These are phyloP conservation scores for Trichophyton simii DNA, from an alignment of 2,329 filamentous ascomycete species.

Conservation along the genomic window DNA sequence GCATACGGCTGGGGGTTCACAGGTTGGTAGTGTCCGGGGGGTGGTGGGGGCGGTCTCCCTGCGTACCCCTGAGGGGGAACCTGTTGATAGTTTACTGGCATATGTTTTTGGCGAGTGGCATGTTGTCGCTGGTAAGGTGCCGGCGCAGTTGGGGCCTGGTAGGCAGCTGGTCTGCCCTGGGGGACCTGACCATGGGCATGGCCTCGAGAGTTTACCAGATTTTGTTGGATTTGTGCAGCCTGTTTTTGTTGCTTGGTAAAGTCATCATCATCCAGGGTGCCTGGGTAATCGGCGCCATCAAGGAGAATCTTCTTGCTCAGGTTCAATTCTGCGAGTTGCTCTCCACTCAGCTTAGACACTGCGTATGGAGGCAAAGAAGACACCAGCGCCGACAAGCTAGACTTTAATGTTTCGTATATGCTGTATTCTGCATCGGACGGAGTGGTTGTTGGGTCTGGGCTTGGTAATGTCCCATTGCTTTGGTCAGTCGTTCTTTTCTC, in stretches of 20 bases:
- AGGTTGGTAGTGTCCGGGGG: slow-evolving; percentile 24
- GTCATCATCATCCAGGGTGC: slow-evolving; percentile 75
- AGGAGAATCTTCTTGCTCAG: slow-evolving; percentile 69
- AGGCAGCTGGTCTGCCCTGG: slow-evolving; percentile 18
- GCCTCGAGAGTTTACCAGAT: slow-evolving; percentile 21
- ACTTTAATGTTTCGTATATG: slow-evolving; percentile 60
- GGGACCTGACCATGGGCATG: slow-evolving; percentile 25
- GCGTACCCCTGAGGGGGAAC: slow-evolving; percentile 21
- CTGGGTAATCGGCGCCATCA: slow-evolving; percentile 59
- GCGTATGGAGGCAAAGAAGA: slow-evolving; percentile 69
- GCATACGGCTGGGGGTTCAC: slow-evolving; percentile 20
- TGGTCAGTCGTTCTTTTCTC: slow-evolving; percentile 8
- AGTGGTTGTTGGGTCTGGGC: slow-evolving; percentile 20
- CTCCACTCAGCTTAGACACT: slow-evolving; percentile 72
- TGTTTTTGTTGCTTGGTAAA: slow-evolving; percentile 41
- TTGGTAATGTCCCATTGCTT: slow-evolving; percentile 21
- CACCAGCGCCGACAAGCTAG: slow-evolving; percentile 61
- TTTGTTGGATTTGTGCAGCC: slow-evolving; percentile 20
- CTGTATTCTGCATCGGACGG: slow-evolving; percentile 46
- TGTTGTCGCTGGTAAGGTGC: slow-evolving; percentile 20
- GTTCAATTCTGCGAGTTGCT: slow-evolving; percentile 69
- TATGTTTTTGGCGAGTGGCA: slow-evolving; percentile 18
- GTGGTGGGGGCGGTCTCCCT: slow-evolving; percentile 22
- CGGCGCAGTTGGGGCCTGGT: slow-evolving; percentile 21
- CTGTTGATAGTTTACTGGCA: slow-evolving; percentile 19